Base-by-base conservation (phyloP, 2,329 filamentous ascomycete genomes). In the Aspergillus hiratsukae region DNA sequence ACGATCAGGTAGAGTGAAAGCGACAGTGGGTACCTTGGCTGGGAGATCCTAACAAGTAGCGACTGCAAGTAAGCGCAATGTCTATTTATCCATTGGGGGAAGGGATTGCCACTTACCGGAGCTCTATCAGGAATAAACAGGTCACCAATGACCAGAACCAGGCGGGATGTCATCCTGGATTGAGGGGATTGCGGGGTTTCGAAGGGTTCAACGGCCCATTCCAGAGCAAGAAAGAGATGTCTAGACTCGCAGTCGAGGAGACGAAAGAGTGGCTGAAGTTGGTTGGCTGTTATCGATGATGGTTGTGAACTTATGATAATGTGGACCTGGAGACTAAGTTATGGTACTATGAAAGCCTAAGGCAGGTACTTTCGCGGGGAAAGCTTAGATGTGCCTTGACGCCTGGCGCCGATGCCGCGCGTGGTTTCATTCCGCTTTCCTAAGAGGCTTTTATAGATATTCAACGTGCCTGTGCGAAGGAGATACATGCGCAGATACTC, bases 111-210 rank as follows among this genome's bases (percentile, higher is more conserved):
- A 73, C 77, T 65, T 73, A 84, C 91, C 62, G 94, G 86, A 66
- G 91, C 91, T 73, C 91, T 83, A 76, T 96, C 91, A 67, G 91
- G 91, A 76, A 96, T 96, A 79, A 96, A 91, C 54, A 96, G 85
- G 79, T 96, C 91, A 74, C 91, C 91, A 66, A 96, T 90, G 71
- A 94, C 90, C 72, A 96, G 84, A 71, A 96, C 91, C 65, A 96
- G 83, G 77, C 93, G 90, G 62, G 91, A 90, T 80, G 93, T 91
- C 81, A 85, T 88, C 53, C 55, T 71, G 67, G 55, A 64, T 54
- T 56, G 56, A 48, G 43, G 49, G 61, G 35, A 49, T 28, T 51
- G 43, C 11, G 49, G 14, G 56, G 40, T 49, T 57, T 59, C 49
- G 56, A 48, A 58, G 29, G 40, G 52, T 52, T 71, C 64, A 71